A percentile compares a stretch with the other conserved stretches of the same genome.
These are phyloP conservation scores for Saitozyma sp. DNA, from an alignment of 768 basidiomycete species.

Conservation along the genomic window DNA sequence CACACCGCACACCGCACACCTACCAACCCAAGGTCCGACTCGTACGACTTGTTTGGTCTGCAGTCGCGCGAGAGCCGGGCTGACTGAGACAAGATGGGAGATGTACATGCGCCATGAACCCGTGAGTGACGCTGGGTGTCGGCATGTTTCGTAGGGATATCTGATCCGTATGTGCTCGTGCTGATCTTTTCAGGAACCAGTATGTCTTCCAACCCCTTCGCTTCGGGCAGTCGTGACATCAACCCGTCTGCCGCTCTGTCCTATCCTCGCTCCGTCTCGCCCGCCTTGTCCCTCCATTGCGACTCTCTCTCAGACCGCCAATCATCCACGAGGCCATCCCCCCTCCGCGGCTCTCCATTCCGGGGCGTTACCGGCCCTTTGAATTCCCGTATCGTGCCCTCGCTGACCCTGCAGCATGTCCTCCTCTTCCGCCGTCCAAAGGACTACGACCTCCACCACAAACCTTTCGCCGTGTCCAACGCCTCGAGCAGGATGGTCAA, in stretches of 20 bases:
- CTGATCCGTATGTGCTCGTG: neutral
- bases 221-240: neutral
- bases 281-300: neutral
- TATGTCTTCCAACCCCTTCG: constrained; percentile 11
- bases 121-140: constrained; percentile 24
- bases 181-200: constrained; percentile 38
- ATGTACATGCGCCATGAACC: constrained; percentile 50
- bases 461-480: constrained; percentile 13
- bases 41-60: too few relatives aligned
- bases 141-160: too few relatives aligned
- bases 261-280: too few relatives aligned
- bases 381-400: neutral
- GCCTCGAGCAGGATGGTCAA: constrained; percentile 26
- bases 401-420: constrained; percentile 70
- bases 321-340: neutral
- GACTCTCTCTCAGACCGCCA: neutral
- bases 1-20: too few relatives aligned
- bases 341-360: too few relatives aligned
- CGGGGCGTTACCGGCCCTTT: neutral
- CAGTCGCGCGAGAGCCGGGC: neutral
- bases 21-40: too few relatives aligned
- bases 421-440: constrained; percentile 78
- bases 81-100: constrained; percentile 35
- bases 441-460: constrained; percentile 42
- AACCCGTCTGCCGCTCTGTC: neutral